A percentile compares a stretch with the other conserved stretches of the same genome.
Conservation (phyloP, 768 basidiomycete genomes). For the Cystobasidium onofrii region DNA sequence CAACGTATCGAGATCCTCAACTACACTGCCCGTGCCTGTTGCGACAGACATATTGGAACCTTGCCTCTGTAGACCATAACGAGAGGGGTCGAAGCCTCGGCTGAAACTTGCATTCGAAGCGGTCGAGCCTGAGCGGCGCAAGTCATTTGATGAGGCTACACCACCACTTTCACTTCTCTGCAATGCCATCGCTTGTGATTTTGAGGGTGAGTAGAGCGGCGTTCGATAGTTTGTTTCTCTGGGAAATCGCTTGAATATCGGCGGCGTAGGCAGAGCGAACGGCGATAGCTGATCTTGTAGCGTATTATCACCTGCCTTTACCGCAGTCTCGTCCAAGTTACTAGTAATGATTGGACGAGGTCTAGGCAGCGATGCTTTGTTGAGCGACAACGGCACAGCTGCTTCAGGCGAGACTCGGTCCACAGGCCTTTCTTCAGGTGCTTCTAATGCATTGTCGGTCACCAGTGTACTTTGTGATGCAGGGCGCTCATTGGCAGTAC, state of each 20-base stretch:
- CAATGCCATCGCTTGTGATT: not conserved
- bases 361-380: not conserved
- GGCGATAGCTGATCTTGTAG: constrained; percentile 3
- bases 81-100: not conserved
- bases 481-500: not conserved
- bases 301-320: not conserved
- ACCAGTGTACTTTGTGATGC: not conserved
- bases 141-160: not conserved
- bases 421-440: not conserved
- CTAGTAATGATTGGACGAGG: not conserved
- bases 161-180: constrained; percentile 4
- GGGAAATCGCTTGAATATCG: constrained; percentile 20
- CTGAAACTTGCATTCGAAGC: constrained; percentile 16
- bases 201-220: constrained; percentile 13
- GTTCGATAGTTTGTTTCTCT: not conserved
- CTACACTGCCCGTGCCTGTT: constrained; percentile 20
- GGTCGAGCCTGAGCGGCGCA: not conserved
- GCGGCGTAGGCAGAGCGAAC: constrained; percentile 23
- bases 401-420: not conserved
- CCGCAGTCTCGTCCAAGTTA: not conserved
- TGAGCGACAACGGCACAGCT: not conserved
- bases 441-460: not conserved
- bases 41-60: constrained; percentile 3
- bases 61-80: constrained; percentile 7
- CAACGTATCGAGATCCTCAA: constrained; percentile 26